A percentile compares a stretch with the other conserved stretches of the same genome.
Evolutionary conservation across 2,329 filamentous ascomycete genomes (phyloP).

Genomic region (Ophiocordyceps polyrhachis-furcata): DNA sequence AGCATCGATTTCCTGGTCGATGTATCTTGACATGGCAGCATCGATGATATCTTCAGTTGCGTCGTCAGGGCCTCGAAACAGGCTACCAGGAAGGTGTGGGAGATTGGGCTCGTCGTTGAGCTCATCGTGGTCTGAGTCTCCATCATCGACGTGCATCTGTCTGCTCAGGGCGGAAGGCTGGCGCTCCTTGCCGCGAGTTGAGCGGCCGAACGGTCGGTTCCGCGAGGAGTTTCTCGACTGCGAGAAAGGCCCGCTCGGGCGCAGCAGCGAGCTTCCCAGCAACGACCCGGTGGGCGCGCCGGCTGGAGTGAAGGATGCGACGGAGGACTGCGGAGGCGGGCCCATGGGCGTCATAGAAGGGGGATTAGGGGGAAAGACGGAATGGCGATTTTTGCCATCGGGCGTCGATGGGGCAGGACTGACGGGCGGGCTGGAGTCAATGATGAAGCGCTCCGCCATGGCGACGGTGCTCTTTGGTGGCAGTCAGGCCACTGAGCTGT

Average conservation of each 20-base stretch:
- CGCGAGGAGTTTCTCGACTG: not conserved
- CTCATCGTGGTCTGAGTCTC: slow-evolving; percentile 14
- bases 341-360: slow-evolving; percentile 35
- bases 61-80: slow-evolving; percentile 13
- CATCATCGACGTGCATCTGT: slow-evolving; percentile 16
- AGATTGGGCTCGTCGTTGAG: slow-evolving; percentile 13
- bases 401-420: slow-evolving; percentile 31
- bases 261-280: slow-evolving; percentile 34
- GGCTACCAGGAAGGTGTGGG: slow-evolving; percentile 12
- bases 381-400: slow-evolving; percentile 19
- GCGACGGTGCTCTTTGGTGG: slow-evolving; percentile 3
- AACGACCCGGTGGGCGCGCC: slow-evolving; percentile 37
- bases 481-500: not conserved
- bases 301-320: slow-evolving; percentile 34
- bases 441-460: slow-evolving; percentile 23
- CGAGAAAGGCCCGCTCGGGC: slow-evolving; percentile 6
- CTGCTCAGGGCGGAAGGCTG: slow-evolving; percentile 34
- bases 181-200: slow-evolving; percentile 21
- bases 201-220: slow-evolving; percentile 28
- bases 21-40: slow-evolving; percentile 17
- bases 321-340: slow-evolving; percentile 28
- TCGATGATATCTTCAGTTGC: slow-evolving; percentile 11
- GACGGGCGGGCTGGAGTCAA: slow-evolving; percentile 21
- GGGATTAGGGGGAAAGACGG: slow-evolving; percentile 21
- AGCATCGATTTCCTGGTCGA: slow-evolving; percentile 17